Conservation (phyloP, 179 eudicot genomes). For the Actinidia polygama region DNA sequence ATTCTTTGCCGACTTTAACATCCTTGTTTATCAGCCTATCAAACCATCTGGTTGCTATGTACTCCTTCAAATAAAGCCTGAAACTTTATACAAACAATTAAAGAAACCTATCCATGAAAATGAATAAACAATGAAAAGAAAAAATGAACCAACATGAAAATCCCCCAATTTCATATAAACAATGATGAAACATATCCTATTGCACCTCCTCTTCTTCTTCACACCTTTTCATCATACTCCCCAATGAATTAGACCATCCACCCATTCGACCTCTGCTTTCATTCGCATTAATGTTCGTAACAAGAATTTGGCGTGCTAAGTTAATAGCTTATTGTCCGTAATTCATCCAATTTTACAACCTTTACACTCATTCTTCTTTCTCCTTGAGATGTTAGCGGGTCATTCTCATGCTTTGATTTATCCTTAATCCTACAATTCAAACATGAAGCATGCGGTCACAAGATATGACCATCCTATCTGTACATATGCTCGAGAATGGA, state of each 20-base stretch:
- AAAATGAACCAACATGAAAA: neutral
- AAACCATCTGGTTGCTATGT: slow-evolving; percentile 64
- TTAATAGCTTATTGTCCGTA: neutral
- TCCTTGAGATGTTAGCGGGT: too few species aligned
- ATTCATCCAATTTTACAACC: too few species aligned
- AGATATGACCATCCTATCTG: too few species aligned
- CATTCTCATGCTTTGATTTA: too few species aligned
- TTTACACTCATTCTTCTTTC: too few species aligned
- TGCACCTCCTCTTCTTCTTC: slow-evolving; percentile 51
- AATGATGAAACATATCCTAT: neutral
- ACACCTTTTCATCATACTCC: slow-evolving; percentile 38
- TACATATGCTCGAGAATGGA: too few species aligned
- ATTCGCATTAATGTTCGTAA: slow-evolving; percentile 69
- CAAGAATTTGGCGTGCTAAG: slow-evolving; percentile 24
- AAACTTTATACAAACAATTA: too few species aligned
- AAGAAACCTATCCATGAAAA: neutral
- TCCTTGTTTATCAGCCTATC: slow-evolving; percentile 75
- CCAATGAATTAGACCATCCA: slow-evolving; percentile 69
- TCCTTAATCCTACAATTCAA: too few species aligned
- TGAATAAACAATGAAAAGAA: neutral
- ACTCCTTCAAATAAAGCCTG: slow-evolving; percentile 45
- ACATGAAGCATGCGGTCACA: too few species aligned
- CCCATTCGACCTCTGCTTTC: slow-evolving; percentile 69
- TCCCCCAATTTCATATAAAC: neutral
- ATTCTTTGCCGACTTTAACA: too few species aligned